Conservation (phyloP, 345 rosid genomes). For the Dipteronia dyeriana region DNA sequence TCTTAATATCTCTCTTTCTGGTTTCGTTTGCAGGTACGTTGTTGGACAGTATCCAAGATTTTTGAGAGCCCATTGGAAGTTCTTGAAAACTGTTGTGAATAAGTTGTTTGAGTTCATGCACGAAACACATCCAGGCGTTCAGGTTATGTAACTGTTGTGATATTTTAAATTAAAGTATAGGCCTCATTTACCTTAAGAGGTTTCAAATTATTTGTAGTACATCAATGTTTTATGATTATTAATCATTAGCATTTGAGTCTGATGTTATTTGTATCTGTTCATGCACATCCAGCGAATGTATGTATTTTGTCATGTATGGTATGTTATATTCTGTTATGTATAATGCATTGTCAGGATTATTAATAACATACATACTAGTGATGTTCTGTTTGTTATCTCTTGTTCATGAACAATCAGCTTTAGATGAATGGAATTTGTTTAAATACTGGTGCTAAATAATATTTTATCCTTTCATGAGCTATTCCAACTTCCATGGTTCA, state of each 20-base stretch:
- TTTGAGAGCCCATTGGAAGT: slow-evolving; percentile 99
- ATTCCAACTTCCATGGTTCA: not conserved
- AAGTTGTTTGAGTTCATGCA: slow-evolving; percentile 99
- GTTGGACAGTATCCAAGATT: slow-evolving; percentile 99
- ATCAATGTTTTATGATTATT: too few species aligned
- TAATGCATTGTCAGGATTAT: not conserved
- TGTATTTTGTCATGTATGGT: not conserved
- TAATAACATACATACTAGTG: not conserved
- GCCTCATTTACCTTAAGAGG: too few species aligned
- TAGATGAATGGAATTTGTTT: not conserved
- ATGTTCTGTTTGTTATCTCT: not conserved
- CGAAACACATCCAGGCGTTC: slow-evolving; percentile 99
- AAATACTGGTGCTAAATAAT: not conserved
- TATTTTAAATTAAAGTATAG: too few species aligned
- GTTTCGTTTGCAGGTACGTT: slow-evolving; percentile 75
- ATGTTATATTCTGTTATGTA: not conserved
- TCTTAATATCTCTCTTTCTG: slow-evolving; percentile 15
- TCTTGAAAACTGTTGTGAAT: slow-evolving; percentile 96
- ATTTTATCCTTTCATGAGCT: not conserved
- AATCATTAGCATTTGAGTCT: not conserved
- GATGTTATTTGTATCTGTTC: not conserved
- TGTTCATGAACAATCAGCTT: not conserved
- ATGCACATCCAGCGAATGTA: not conserved
- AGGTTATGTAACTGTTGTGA: slow-evolving; percentile 48
- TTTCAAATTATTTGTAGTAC: too few species aligned